phyloP scores from a whole-genome alignment of 1,284 basidiomycete species.

The Dichomitus squalens region DNA sequence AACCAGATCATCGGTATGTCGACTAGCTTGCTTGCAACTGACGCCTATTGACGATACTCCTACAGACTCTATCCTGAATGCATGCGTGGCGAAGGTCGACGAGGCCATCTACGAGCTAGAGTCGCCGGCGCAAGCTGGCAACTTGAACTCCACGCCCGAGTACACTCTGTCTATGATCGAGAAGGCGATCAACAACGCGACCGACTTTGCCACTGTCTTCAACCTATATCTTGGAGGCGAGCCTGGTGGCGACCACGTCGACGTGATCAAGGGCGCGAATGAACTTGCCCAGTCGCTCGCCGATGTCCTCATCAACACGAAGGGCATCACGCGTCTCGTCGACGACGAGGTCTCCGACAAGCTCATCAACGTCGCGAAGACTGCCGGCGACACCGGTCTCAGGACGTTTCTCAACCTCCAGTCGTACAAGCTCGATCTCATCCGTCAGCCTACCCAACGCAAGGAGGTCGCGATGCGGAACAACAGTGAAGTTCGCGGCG shows the following conservation, averaged over 20 bases:
- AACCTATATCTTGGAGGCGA: conserved; percentile 91
- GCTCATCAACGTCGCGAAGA: conserved; percentile 84
- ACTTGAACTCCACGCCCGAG: conserved; percentile 95
- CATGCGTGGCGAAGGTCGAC: conserved; percentile 96
- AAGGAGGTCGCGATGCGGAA: conserved; percentile 90
- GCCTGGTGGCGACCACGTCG: conserved; percentile 91
- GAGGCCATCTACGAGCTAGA: conserved; percentile 98
- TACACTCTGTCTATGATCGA: conserved; percentile 99
- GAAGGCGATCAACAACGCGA: conserved; percentile 92
- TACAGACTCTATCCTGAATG: conserved; percentile 93
- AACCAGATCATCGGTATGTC: conserved; percentile 92
- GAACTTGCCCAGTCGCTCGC: conserved; percentile 93
- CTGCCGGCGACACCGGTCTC: conserved; percentile 85
- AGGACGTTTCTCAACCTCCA: conserved; percentile 96
- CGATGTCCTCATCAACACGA: conserved; percentile 91
- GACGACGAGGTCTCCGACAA: conserved; percentile 90
- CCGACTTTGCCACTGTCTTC: conserved; percentile 95
- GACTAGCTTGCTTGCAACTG: background rate
- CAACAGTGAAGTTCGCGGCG: conserved; percentile 82
- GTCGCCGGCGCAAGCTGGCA: conserved; percentile 91
- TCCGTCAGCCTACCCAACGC: conserved; percentile 69
- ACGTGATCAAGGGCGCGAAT: conserved; percentile 98
- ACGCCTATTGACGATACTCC: conserved; percentile 8
- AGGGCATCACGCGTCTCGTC: conserved; percentile 93
- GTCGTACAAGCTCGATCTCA: conserved; percentile 88